Base-by-base conservation (phyloP, 2,329 filamentous ascomycete species). In the Stagonosporopsis vannaccii region DNA sequence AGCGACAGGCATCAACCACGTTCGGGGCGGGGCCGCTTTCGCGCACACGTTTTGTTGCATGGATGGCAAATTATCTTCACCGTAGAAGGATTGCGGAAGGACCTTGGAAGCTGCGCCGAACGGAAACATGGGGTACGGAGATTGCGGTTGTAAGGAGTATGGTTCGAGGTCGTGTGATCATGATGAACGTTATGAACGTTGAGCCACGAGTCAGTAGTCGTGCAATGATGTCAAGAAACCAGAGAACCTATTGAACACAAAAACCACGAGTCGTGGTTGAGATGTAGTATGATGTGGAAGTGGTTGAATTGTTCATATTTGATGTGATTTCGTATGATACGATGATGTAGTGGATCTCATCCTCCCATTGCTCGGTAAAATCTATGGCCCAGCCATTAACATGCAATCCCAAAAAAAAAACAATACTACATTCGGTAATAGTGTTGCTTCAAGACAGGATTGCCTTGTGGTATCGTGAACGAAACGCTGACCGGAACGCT, bases 91-190 rank as follows among this genome's bases (percentile, higher is more conserved):
- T 41, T 26, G 36, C 53, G 36, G 53, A 46, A 56, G 47, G 37
- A 39, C 53, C 42, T 51, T 47, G 43, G 48, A 56, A 51, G 42
- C 41, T 36, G 37, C 23, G 37, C 43, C 37, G 42, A 39, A 23
- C 48, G 42, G 44, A 56, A 56, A 41, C 37, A 47, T 56, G 53
- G 53, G 53, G 53, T 56, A 51, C 53, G 53, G 53, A 56, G 43
- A 56, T 56, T 56, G 32, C 20, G 47, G 6, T 47, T 30, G 28
- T 19, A 56, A 50, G 11, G 26, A 56, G 52, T 41, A 45, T 56
- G 35, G 52, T 35, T 45, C 15, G 32, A 11, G n/a, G 36, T 47
- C 30, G 23, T 47, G 36, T 25, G 43, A 47, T 51, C 42, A 11
- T 19, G 43, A 56, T 51, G 42, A 17, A 35, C 37, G 43, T 48